Conservation (phyloP, 345 rosid species). For the Euphorbia peplus region DNA sequence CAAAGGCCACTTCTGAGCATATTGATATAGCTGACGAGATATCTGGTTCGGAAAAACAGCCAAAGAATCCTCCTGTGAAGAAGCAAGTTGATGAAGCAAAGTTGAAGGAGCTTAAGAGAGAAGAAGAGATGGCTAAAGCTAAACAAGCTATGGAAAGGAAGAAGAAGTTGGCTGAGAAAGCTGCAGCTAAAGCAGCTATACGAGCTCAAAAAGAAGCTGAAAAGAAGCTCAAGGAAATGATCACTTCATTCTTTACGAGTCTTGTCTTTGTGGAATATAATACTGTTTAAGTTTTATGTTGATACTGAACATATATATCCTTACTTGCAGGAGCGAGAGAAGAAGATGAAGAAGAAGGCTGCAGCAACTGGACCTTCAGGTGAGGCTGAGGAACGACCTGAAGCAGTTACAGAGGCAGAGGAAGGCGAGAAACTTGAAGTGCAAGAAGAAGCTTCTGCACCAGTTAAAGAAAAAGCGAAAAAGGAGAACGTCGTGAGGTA, state of each 20-base stretch:
- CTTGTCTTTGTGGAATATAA: not conserved
- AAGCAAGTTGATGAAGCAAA: slow-evolving; percentile 55
- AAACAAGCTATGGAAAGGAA: slow-evolving; percentile 93
- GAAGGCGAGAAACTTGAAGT: slow-evolving; percentile 51
- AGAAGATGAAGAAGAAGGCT: slow-evolving; percentile 77
- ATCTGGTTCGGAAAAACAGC: slow-evolving; percentile 31
- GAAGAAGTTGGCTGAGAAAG: slow-evolving; percentile 86
- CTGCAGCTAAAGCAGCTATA: slow-evolving; percentile 80
- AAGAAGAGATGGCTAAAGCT: slow-evolving; percentile 82
- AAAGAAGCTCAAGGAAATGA: slow-evolving; percentile 78
- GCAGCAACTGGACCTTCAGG: slow-evolving; percentile 28
- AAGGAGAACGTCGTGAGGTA: slow-evolving; percentile 48
- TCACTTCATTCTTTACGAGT: not conserved
- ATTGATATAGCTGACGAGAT: slow-evolving; percentile 36
- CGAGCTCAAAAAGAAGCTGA: slow-evolving; percentile 97
- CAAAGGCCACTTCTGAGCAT: slow-evolving; percentile 36
- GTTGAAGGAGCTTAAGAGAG: slow-evolving; percentile 82
- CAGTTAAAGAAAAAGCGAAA: slow-evolving; percentile 35
- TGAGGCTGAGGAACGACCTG: slow-evolving; percentile 45
- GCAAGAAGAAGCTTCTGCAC: slow-evolving; percentile 31
- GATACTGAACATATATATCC: slow-evolving; percentile 9
- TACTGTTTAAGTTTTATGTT: not conserved
- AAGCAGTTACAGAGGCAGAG: slow-evolving; percentile 42
- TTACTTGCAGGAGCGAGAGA: slow-evolving; percentile 75
- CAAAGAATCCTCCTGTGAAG: slow-evolving; percentile 32